Percentiles rank a stretch among this genome's conserved stretches.
Evolutionary conservation across 139 green algal species (phyloP).

Genomic region (Coccomyxa sp.): DNA sequence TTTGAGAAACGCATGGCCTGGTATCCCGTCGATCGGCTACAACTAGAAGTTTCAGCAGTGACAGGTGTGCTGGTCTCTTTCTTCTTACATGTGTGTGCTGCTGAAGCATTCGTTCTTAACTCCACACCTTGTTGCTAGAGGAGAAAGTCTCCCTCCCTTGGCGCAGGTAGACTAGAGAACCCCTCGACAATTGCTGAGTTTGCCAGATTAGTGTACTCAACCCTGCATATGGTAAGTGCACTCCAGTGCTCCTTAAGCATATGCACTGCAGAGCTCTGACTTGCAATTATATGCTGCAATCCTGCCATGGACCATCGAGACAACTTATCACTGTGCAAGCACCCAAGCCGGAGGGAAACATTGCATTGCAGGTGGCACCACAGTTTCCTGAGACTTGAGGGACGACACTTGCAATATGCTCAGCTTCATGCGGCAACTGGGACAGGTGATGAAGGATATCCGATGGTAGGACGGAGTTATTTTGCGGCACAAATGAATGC

Average conservation of each 20-base stretch:
- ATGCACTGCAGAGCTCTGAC: not conserved
- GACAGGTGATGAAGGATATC: too few species aligned
- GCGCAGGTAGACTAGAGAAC: not conserved
- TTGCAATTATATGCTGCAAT: too few species aligned
- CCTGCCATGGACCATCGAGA: too few species aligned
- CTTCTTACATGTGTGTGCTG: not conserved
- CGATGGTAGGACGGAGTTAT: too few species aligned
- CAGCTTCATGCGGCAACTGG: too few species aligned
- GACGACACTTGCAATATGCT: too few species aligned
- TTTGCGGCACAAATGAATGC: too few species aligned
- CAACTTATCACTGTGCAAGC: too few species aligned
- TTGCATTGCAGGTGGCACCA: not conserved
- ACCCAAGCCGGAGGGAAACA: too few species aligned
- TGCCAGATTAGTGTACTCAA: not conserved
- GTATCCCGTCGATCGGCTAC: not conserved
- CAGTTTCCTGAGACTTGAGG: not conserved
- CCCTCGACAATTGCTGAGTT: not conserved
- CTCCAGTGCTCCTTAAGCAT: not conserved
- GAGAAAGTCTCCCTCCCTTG: not conserved
- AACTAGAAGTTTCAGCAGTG: not conserved
- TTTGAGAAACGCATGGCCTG: slow-evolving; percentile 1
- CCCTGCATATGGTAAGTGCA: not conserved
- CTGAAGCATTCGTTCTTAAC: not conserved
- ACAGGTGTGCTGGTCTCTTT: not conserved
- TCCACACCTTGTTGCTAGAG: not conserved